These are phyloP conservation scores for Pholiota molesta DNA, from an alignment of 768 basidiomycete genomes.

Conservation along the genomic window DNA sequence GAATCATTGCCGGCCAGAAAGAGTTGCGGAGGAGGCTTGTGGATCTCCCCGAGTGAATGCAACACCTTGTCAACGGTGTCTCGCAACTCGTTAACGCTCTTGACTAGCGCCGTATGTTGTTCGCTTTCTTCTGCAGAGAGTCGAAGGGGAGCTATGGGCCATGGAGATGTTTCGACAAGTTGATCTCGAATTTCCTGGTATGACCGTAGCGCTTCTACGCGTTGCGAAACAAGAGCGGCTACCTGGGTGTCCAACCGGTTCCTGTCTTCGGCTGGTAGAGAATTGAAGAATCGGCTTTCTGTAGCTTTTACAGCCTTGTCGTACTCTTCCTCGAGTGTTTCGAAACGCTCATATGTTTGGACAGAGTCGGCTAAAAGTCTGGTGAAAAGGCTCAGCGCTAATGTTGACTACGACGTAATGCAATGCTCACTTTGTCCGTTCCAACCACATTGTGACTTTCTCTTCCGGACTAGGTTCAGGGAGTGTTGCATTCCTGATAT, in stretches of 20 bases:
- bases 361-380: conserved; percentile 20
- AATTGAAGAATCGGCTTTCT: conserved; percentile 5
- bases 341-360: conserved; percentile 8
- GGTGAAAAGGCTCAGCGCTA: not conserved
- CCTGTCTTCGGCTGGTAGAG: conserved; percentile 10
- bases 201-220: conserved; percentile 3
- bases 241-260: not conserved
- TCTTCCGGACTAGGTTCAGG: conserved; percentile 12
- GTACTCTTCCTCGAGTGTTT: conserved; percentile 13
- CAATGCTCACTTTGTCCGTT: conserved; percentile 19
- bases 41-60: conserved; percentile 4
- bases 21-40: not conserved
- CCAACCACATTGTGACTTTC: conserved; percentile 19
- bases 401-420: not conserved
- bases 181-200: conserved; percentile 4
- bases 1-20: not conserved
- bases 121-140: conserved; percentile 10
- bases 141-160: conserved; percentile 14
- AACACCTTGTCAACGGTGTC: conserved; percentile 4
- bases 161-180: conserved; percentile 9
- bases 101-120: not conserved
- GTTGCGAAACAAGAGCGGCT: not conserved
- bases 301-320: conserved; percentile 6
- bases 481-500: not conserved
- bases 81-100: conserved; percentile 2